phyloP scores from a whole-genome alignment of 2,329 filamentous ascomycete species.

The Pestalotiopsis sp. region DNA sequence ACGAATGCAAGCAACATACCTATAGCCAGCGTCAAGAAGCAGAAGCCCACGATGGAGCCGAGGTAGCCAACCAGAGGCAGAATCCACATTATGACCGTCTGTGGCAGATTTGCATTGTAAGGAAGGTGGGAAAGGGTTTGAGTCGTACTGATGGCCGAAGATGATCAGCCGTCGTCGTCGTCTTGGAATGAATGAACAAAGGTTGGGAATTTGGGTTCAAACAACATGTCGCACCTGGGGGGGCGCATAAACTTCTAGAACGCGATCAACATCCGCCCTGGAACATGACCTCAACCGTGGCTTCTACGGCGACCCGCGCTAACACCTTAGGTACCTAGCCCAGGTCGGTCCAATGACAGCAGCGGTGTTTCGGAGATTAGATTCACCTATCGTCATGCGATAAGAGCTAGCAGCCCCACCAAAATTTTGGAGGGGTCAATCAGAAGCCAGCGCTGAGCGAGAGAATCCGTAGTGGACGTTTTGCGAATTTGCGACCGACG shows the following conservation, averaged over 20 bases:
- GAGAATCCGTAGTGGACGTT: background rate
- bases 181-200: background rate
- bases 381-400: constrained; percentile 1
- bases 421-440: constrained; percentile 15
- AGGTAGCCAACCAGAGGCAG: constrained; percentile 88
- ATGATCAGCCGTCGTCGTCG: background rate
- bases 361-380: background rate
- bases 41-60: constrained; percentile 86
- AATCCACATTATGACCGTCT: constrained; percentile 80
- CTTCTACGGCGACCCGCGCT: background rate
- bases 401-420: constrained; percentile 2
- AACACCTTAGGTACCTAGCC: background rate
- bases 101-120: background rate
- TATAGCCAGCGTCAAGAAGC: constrained; percentile 92
- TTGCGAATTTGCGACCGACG: constrained; percentile 2
- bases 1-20: constrained; percentile 50
- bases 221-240: background rate
- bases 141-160: background rate
- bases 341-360: background rate
- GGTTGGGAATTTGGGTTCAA: background rate
- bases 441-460: background rate
- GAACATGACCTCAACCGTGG: constrained; percentile 7
- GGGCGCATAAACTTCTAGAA: background rate
- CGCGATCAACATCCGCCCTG: background rate
- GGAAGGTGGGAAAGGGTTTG: background rate